A percentile compares a stretch with the other conserved stretches of the same genome.
Evolutionary conservation across 805 yeast species (phyloP).

Genomic region (Lipomyces orientalis): DNA sequence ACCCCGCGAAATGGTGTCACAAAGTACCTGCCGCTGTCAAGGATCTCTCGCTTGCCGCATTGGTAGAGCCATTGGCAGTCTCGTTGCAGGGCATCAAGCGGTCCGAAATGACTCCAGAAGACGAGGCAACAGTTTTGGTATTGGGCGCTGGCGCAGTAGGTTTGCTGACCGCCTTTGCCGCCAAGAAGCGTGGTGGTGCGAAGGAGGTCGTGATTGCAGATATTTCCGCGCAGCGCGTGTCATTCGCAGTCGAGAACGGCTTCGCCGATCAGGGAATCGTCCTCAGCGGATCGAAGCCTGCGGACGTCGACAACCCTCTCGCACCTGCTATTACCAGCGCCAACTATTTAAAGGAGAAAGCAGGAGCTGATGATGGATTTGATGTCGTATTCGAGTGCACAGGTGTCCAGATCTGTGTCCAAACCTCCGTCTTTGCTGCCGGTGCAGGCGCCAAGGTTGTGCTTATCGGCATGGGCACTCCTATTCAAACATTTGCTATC

Average conservation of each 20-base stretch:
- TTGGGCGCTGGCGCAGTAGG: constrained; percentile 91
- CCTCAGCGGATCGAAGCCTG: constrained; percentile 37
- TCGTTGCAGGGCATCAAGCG: constrained; percentile 76
- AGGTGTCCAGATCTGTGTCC: constrained; percentile 57
- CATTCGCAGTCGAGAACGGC: constrained; percentile 44
- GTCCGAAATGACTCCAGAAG: constrained; percentile 65
- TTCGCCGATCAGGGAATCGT: constrained; percentile 43
- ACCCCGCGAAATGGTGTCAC: constrained; percentile 63
- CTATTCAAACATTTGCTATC: constrained; percentile 45
- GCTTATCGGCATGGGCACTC: constrained; percentile 44
- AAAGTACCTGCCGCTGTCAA: constrained; percentile 67
- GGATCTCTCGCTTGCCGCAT: constrained; percentile 57
- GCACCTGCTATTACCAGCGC: constrained; percentile 38
- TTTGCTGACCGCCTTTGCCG: constrained; percentile 69
- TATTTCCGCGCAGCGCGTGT: constrained; percentile 51
- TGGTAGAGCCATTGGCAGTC: constrained; percentile 83
- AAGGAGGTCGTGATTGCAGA: constrained; percentile 69
- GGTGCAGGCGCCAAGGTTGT: constrained; percentile 41
- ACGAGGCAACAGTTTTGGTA: constrained; percentile 59
- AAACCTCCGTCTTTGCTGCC: constrained; percentile 51
- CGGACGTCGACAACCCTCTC: constrained; percentile 7
- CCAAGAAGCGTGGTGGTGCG: constrained; percentile 69
- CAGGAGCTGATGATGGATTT: constrained; percentile 27
- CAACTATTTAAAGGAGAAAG: constrained; percentile 20
- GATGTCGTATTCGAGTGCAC: constrained; percentile 55